Evolutionary conservation across 495 filamentous ascomycete genomes (phyloP), one percentile per base, ranked within the genome.

Genomic region (Neurospora hispaniola): DNA sequence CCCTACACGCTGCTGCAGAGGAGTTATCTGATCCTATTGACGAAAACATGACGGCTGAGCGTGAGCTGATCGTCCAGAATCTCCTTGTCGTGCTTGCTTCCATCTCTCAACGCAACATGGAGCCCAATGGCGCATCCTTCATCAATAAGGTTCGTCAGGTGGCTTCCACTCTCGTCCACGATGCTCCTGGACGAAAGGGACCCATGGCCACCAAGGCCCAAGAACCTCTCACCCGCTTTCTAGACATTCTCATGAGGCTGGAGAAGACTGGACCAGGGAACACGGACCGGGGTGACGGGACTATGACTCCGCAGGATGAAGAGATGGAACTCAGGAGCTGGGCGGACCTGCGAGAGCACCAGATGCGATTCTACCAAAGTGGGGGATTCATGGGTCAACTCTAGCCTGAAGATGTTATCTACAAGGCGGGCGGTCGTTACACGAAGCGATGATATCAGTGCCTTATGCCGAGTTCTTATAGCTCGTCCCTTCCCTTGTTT

Each of bases 41-140:
- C 42, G 82, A 85, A 14, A 79, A 78, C 72, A 90, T 96, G 88
- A 80, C 84, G 0, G 80, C 84, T 69, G 93, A 96, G 82, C 87
- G 91, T 4, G 91, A 93, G 74, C 81, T 87, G 0, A 90, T 96
- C 14, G 88, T 94, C n/a, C 89, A 91, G 68, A 89, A 91, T 78
- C 85, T 97, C 0, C 84, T 94, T 5, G 81, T 87, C 0, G 88
- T 94, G 9, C 80, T 97, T 11, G 83, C 84, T 16, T 90, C 87
- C 41, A 90, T 97, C 76, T 89, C 88, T 71, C 89, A 93, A 82
- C 86, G 92, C 68, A 92, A 92, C 79, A 91, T 94, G 85, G 93
- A 96, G 79, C 91, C 93, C 2, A 94, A 94, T 77, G 91, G 89
- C 20, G 87, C 86, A 59, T 92, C 90, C 69, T 89, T 95, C 69